phyloP scores from a whole-genome alignment of 2,329 filamentous ascomycete species.

The Epichloe uncinata region DNA sequence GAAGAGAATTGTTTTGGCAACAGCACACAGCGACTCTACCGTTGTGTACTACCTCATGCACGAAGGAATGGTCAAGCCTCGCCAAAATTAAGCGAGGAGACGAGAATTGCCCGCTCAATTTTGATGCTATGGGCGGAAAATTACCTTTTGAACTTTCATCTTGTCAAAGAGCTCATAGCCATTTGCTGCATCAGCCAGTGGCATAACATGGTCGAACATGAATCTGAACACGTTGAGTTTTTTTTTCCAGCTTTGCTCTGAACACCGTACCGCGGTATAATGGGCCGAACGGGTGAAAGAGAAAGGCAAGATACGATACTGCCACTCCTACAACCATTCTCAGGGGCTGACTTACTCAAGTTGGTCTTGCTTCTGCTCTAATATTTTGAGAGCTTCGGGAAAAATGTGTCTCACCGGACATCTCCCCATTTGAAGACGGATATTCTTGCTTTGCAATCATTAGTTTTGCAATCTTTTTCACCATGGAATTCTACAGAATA shows the following conservation, averaged over 20 bases:
- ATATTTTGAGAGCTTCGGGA: conserved; percentile 46
- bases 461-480: conserved; percentile 11
- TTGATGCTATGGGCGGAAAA: conserved; percentile 40
- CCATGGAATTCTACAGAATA: background rate
- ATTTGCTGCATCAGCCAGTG: conserved; percentile 49
- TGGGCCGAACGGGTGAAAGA: background rate
- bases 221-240: conserved; percentile 42
- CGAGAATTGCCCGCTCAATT: background rate
- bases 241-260: background rate
- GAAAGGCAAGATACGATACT: background rate
- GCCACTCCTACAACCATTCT: background rate
- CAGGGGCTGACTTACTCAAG: conserved; percentile 39
- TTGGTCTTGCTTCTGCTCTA: conserved; percentile 53
- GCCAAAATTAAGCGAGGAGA: conserved; percentile 52
- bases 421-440: conserved; percentile 61
- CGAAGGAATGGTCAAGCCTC: conserved; percentile 74
- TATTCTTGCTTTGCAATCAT: conserved; percentile 43
- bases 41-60: conserved; percentile 77
- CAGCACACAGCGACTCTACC: conserved; percentile 67
- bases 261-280: background rate
- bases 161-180: conserved; percentile 61
- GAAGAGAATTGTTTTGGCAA: conserved; percentile 63
- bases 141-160: conserved; percentile 58
- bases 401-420: conserved; percentile 64
- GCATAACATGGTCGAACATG: conserved; percentile 67